phyloP scores from a whole-genome alignment of 108 stramenopile genomes.

The Discostella pseudostelligera region DNA sequence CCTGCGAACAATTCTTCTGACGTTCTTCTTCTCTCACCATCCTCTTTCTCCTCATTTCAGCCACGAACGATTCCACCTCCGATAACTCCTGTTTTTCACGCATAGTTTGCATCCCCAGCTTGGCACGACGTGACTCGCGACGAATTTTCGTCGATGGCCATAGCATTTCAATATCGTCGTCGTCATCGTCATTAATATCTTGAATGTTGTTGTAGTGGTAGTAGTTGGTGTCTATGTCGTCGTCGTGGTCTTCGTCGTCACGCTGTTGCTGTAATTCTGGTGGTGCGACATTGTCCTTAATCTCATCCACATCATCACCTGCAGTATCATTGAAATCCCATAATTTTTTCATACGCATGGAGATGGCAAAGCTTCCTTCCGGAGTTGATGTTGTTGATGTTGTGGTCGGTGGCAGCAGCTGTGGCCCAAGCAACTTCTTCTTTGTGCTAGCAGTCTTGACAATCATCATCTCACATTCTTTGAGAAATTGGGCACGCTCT shows the following conservation, averaged over 20 bases:
- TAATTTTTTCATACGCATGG: constrained; percentile 1
- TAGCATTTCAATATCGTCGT: neutral
- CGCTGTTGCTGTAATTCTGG: neutral
- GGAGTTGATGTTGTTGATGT: neutral
- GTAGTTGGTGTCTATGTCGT: too few species aligned
- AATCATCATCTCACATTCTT: too few species aligned
- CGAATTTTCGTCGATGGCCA: neutral
- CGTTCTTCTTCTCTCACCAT: neutral
- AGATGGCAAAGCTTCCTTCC: neutral
- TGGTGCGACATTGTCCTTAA: neutral
- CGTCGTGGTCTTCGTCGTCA: neutral
- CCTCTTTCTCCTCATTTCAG: neutral
- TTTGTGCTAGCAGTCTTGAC: too few species aligned
- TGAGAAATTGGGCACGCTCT: too few species aligned
- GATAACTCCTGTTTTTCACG: neutral
- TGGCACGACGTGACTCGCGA: neutral
- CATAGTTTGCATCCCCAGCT: neutral
- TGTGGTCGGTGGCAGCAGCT: too few species aligned
- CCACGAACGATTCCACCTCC: neutral
- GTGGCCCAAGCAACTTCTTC: too few species aligned
- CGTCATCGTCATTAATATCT: neutral
- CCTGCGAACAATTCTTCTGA: neutral
- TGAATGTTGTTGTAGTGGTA: neutral
- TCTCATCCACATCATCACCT: neutral
- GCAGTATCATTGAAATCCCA: constrained; percentile 5